These are phyloP conservation scores for Chrysoporthe puriensis DNA, from an alignment of 2,329 filamentous ascomycete species.

Conservation along the genomic window DNA sequence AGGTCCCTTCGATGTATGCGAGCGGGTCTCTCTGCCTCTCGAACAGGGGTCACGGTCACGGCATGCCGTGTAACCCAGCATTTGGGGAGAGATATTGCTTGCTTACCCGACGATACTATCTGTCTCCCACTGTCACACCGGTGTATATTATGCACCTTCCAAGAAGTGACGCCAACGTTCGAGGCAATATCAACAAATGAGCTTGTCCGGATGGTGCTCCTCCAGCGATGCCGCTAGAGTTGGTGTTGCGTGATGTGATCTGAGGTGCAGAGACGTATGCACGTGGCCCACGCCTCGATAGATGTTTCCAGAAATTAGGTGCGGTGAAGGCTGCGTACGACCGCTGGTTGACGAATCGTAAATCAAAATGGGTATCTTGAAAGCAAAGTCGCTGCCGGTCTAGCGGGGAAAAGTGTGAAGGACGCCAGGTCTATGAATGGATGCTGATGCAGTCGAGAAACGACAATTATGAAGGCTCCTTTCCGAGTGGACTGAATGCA, in stretches of 20 bases:
- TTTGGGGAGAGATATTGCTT: conserved; percentile 9
- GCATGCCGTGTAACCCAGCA: conserved; percentile 4
- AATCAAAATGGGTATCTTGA: conserved; percentile 24
- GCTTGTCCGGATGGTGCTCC: conserved; percentile 3
- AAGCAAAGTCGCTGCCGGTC: conserved; percentile 12
- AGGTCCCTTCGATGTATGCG: not conserved
- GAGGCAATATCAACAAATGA: conserved; percentile 17
- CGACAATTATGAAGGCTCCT: not conserved
- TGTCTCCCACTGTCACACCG: not conserved
- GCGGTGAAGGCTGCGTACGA: conserved; percentile 1
- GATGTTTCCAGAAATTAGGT: conserved; percentile 16
- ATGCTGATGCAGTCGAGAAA: conserved; percentile 17
- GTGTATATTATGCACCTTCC: not conserved
- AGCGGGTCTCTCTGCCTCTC: conserved; percentile 10
- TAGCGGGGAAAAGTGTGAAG: conserved; percentile 20
- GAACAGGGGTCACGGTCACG: conserved; percentile 13
- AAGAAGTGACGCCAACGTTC: not conserved
- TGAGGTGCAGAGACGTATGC: conserved; percentile 32
- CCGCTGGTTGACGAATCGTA: conserved; percentile 15
- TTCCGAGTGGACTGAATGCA: conserved; percentile 18
- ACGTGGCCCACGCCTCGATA: conserved; percentile 30
- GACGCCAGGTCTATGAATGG: conserved; percentile 30
- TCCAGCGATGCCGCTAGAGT: conserved; percentile 29
- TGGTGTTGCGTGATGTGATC: conserved; percentile 32
- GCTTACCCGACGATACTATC: conserved; percentile 9